Evolutionary conservation across 2,329 filamentous ascomycete species (phyloP).

Genomic region (Colletotrichum higginsianum): DNA sequence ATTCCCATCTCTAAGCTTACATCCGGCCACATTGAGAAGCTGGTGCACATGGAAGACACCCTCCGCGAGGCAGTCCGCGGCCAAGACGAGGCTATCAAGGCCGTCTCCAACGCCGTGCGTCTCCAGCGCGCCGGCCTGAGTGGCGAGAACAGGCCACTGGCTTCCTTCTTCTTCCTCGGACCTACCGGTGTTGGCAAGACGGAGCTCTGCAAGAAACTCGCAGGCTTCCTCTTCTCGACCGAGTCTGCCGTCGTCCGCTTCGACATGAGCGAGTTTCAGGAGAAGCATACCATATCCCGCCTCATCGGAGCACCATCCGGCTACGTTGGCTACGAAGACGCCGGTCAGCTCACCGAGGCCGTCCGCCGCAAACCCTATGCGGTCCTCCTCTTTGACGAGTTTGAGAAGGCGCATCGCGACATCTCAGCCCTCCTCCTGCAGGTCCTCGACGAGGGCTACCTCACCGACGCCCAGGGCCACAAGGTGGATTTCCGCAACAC

Average conservation of each 20-base stretch:
- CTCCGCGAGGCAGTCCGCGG: slow-evolving; percentile 88
- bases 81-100: slow-evolving; percentile 92
- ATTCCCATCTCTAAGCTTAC: slow-evolving; percentile 95
- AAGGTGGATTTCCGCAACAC: slow-evolving; percentile 98
- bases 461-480: slow-evolving; percentile 95
- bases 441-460: slow-evolving; percentile 94
- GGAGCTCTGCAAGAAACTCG: slow-evolving; percentile 96
- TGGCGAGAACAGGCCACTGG: slow-evolving; percentile 90
- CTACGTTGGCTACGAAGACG: slow-evolving; percentile 97
- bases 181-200: slow-evolving; percentile 98
- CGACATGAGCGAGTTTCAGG: slow-evolving; percentile 98
- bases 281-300: slow-evolving; percentile 95
- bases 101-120: slow-evolving; percentile 92
- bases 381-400: slow-evolving; percentile 95
- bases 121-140: slow-evolving; percentile 94
- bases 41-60: slow-evolving; percentile 95
- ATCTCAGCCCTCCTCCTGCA: slow-evolving; percentile 93
- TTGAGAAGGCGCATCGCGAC: slow-evolving; percentile 96
- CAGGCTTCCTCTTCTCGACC: slow-evolving; percentile 92
- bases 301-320: slow-evolving; percentile 94
- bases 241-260: slow-evolving; percentile 93
- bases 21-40: slow-evolving; percentile 92
- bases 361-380: slow-evolving; percentile 96
- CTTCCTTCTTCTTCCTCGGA: slow-evolving; percentile 97
- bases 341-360: slow-evolving; percentile 95